Conservation (phyloP, 495 filamentous ascomycete species). For the Mytilinidion resinicola region DNA sequence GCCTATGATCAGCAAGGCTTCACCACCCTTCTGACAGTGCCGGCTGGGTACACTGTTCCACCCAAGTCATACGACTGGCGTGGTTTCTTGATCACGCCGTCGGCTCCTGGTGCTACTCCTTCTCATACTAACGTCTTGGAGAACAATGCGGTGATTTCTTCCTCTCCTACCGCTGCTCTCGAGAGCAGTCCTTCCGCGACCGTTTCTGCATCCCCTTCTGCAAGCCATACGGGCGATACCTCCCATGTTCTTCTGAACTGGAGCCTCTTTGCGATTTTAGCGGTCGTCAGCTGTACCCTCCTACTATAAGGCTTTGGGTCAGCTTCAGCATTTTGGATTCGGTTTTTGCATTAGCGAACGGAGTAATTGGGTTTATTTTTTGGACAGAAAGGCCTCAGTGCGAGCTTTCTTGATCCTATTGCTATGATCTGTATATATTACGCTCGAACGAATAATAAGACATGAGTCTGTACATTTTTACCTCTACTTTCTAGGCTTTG, state of each 20-base stretch:
- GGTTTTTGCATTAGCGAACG: not conserved
- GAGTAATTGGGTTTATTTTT: not conserved
- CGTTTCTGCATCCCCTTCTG: not conserved
- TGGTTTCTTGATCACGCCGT: conserved; percentile 40
- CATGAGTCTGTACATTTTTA: not conserved
- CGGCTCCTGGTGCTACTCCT: conserved; percentile 5
- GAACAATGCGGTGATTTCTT: conserved; percentile 15
- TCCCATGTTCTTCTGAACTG: not conserved
- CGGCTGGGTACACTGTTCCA: conserved; percentile 28
- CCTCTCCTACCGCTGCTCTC: not conserved
- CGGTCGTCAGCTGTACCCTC: not conserved
- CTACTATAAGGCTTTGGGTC: not conserved
- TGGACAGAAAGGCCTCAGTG: not conserved
- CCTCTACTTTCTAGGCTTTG: not conserved
- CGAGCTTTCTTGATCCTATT: not conserved
- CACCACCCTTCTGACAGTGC: conserved; percentile 35
- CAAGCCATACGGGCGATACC: not conserved
- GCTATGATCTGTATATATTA: not conserved
- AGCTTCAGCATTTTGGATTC: not conserved
- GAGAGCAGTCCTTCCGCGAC: conserved; percentile 7
- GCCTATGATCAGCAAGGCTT: conserved; percentile 42
- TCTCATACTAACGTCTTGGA: conserved; percentile 17
- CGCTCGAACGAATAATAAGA: not conserved
- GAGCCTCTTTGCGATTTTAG: not conserved
- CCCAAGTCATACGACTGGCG: conserved; percentile 38